Conservation (phyloP, 352 stramenopile genomes). For the Pythium coloratum region DNA sequence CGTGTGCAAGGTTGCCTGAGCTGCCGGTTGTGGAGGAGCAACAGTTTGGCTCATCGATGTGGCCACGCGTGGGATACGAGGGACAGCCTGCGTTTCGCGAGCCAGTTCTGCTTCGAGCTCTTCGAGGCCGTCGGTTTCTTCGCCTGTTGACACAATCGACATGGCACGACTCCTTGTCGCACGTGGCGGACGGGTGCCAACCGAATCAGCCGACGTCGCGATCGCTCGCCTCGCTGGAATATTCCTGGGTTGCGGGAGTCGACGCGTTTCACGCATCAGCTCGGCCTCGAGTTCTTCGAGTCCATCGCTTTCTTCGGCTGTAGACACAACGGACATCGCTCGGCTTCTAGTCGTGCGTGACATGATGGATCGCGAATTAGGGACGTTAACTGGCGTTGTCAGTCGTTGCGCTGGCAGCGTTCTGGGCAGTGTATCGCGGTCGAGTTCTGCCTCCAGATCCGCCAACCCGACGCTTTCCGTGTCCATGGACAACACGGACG, state of each 20-base stretch:
- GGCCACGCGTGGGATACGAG: neutral
- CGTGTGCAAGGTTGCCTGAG: neutral
- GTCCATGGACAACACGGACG: slow-evolving; percentile 5
- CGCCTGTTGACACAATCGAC: neutral
- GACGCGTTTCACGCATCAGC: neutral
- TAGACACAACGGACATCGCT: neutral
- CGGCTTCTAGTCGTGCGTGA: neutral
- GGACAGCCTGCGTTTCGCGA: neutral
- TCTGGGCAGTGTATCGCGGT: neutral
- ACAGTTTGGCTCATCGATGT: neutral
- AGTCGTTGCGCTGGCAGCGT: too few relatives aligned
- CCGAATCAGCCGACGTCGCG: neutral
- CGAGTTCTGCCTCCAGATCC: slow-evolving; percentile 52
- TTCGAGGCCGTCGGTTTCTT: neutral
- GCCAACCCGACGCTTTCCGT: slow-evolving; percentile 34
- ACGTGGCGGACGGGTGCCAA: neutral
- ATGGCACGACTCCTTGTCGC: neutral
- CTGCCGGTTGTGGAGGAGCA: neutral
- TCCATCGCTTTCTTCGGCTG: slow-evolving; percentile 6
- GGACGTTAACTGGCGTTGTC: neutral
- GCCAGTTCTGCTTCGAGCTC: neutral
- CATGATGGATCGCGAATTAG: neutral
- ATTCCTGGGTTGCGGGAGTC: neutral
- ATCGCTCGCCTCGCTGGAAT: neutral
- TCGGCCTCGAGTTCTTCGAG: slow-evolving; percentile 14